Evolutionary conservation across 441 rosid species (phyloP), one percentile per base, ranked within the genome.

Genomic region (Capsella rubella): DNA sequence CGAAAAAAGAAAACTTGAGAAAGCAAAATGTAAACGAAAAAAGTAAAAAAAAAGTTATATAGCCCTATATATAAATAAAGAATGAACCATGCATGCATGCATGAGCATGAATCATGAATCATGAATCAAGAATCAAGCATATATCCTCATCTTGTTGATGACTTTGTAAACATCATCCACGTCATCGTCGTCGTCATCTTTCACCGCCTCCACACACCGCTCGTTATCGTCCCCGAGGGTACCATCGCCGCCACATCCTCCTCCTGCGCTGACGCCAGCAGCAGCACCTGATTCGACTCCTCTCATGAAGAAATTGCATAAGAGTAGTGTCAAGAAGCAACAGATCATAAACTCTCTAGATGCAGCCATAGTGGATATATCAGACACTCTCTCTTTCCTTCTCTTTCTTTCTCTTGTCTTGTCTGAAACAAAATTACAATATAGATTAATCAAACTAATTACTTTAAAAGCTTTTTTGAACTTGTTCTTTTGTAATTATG

Each of bases 91-190:
- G 56, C 28, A 60, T 63, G 56, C 28, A 60, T 25, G 49, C 4
- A 31, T 4, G 11, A 6, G 25, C 25, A 21, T 21, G 25, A 21
- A 21, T 21, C 25, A 21, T 21, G 25, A 21, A 21, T 21, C 25
- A 21, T 21, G 25, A 21, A 21, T 21, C 25, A 21, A 1, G 25
- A 1, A 54, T 78, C 67, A 78, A 73, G 78, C 78, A 73, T 73
- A 78, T 28, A 78, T 73, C 50, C 74, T 78, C 81, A 78, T 73
- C 37, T 73, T 67, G 55, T 78, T 68, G 14, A 78, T 55, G 14
- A 78, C 78, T 73, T 78, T 78, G 78, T 61, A 78, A 72, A 78
- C 81, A 67, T 78, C 81, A 78, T 78, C 81, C 37, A 78, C 70
- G 6, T 78, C 81, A 55, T 78, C 81, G 0, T 73, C 81, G 18